These are phyloP conservation scores for Daldinia loculata DNA, from an alignment of 495 filamentous ascomycete genomes.

Conservation along the genomic window DNA sequence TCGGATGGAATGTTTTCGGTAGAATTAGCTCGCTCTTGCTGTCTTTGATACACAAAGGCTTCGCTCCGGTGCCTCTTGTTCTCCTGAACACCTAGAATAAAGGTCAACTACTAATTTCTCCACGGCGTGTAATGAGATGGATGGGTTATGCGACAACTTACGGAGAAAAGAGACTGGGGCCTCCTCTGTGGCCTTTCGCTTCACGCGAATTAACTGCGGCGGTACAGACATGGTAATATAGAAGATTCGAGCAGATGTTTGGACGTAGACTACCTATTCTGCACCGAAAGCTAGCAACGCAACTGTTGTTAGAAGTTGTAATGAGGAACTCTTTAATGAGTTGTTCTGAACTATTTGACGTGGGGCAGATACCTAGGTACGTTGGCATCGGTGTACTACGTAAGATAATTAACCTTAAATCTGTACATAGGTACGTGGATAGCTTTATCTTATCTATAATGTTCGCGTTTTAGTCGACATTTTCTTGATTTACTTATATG, in stretches of 20 bases:
- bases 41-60: constrained; percentile 56
- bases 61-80: constrained; percentile 55
- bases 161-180: constrained; percentile 61
- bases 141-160: constrained; percentile 43
- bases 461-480: too few relatives aligned
- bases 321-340: not conserved
- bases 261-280: not conserved
- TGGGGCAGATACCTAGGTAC: constrained; percentile 14
- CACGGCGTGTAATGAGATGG: constrained; percentile 1
- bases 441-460: not conserved
- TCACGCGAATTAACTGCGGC: constrained; percentile 61
- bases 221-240: constrained; percentile 56
- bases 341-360: constrained; percentile 5
- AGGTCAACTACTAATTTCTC: constrained; percentile 39
- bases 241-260: not conserved
- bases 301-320: not conserved
- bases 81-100: constrained; percentile 40
- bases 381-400: not conserved
- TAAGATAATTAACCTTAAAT: not conserved
- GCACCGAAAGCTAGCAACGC: not conserved
- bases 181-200: constrained; percentile 64
- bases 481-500: not conserved
- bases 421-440: not conserved
- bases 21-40: constrained; percentile 34
- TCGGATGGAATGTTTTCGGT: constrained; percentile 34